phyloP scores from a whole-genome alignment of 2,329 filamentous ascomycete species.

The Stagonosporopsis cucurbitacearum region DNA sequence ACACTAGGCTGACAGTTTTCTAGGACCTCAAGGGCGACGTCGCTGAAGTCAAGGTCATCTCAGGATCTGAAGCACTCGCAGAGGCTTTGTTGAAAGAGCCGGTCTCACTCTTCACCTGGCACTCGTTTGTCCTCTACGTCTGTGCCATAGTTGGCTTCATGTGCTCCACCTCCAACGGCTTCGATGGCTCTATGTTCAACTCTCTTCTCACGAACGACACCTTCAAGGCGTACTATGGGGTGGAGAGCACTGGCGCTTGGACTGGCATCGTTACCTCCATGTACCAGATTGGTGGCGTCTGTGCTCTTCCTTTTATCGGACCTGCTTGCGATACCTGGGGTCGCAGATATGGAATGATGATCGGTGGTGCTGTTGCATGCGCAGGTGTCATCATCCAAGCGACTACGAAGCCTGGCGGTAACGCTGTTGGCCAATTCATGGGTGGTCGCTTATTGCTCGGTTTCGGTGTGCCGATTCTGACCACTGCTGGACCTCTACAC shows the following conservation, averaged over 20 bases:
- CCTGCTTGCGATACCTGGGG: constrained; percentile 54
- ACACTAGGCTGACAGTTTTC: not conserved
- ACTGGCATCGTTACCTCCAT: constrained; percentile 55
- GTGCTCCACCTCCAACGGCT: constrained; percentile 63
- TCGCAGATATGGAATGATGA: constrained; percentile 56
- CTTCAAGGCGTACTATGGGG: constrained; percentile 54
- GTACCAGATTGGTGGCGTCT: constrained; percentile 57
- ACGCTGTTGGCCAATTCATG: constrained; percentile 59
- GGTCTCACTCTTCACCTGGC: constrained; percentile 34
- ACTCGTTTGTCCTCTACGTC: constrained; percentile 32
- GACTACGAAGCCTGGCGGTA: constrained; percentile 51
- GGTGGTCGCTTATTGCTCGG: constrained; percentile 68
- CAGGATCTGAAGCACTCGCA: constrained; percentile 61
- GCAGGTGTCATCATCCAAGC: constrained; percentile 58
- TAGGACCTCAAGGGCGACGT: constrained; percentile 25
- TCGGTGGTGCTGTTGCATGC: constrained; percentile 58
- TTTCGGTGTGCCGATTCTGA: constrained; percentile 67
- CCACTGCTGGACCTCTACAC: constrained; percentile 68
- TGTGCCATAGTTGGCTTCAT: constrained; percentile 47
- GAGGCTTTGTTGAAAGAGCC: constrained; percentile 63
- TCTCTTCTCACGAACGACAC: constrained; percentile 55
- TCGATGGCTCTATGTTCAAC: constrained; percentile 64
- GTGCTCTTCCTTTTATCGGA: constrained; percentile 56
- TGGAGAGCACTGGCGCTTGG: constrained; percentile 52
- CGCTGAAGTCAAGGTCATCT: constrained; percentile 55